Evolutionary conservation across 2,329 filamentous ascomycete species (phyloP), one percentile per base, ranked within the genome.

Genomic region (Amesomyces nigricolor): DNA sequence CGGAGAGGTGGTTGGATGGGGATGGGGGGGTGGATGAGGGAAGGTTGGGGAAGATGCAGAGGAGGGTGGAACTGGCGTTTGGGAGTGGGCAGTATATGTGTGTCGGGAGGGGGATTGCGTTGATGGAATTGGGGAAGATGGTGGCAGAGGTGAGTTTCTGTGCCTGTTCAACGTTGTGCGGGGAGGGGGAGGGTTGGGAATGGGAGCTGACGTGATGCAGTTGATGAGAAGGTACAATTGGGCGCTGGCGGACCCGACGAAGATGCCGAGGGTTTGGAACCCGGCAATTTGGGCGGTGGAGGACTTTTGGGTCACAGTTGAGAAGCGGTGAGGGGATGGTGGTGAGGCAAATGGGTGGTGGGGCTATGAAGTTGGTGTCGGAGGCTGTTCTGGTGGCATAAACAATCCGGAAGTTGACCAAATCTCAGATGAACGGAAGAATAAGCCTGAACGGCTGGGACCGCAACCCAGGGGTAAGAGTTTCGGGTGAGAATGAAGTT

Each of bases 11-110:
- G 54, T 44, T 56, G 17, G 42, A 58, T n/a, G n/a, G n/a, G n/a
- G n/a, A n/a, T n/a, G n/a, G n/a, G 8, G 55, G 46, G 10, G 32
- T 38, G 1, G 53, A 55, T 2, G 39, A 38, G 37, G 49, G 39
- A 13, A 48, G 17, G 22, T 4, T 50, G 10, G 30, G 9, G 16
- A 32, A 50, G 38, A 61, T 60, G 61, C 35, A 17, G 3, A 35
- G 39, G 14, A 49, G 46, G 22, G 49, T 59, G n/a, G 57, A 61
- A 30, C 19, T 61, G 5, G 44, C 54, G 1, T 62, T 59, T 52
- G 59, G 59, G 5, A 46, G 54, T n/a, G 57, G 57, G 5, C 49
- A 54, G 53, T 62, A 55, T 57, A 53, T 58, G 14, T 62, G 61
- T 37, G 35, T 57, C 9, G 61, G 61, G 17, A 57, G 46, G 43